These are phyloP conservation scores for Suillus discolor DNA, from an alignment of 768 basidiomycete genomes.

Conservation along the genomic window DNA sequence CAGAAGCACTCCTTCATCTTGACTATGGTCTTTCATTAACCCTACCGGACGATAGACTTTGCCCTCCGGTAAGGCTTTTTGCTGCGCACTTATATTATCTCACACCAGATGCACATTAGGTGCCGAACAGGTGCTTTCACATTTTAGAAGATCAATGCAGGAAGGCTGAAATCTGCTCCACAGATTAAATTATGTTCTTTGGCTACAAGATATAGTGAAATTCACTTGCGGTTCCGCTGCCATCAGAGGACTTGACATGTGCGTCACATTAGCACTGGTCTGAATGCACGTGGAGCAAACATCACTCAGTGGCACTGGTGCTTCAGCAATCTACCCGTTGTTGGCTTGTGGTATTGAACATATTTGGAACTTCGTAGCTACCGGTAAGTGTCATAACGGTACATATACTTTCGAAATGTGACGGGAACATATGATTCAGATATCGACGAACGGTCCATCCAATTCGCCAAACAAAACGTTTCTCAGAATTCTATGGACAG, in stretches of 20 bases:
- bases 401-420: neutral
- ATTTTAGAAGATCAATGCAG: neutral
- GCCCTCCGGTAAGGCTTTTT: slow-evolving; percentile 71
- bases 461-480: slow-evolving; percentile 60
- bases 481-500: slow-evolving; percentile 52
- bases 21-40: slow-evolving; percentile 70
- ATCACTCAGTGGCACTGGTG: slow-evolving; percentile 79
- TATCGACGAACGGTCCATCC: slow-evolving; percentile 64
- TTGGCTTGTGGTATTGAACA: slow-evolving; percentile 58
- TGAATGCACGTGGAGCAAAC: neutral
- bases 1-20: slow-evolving; percentile 71
- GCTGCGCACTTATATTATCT: neutral
- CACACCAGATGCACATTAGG: slow-evolving; percentile 38
- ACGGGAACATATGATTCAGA: slow-evolving; percentile 45
- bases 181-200: slow-evolving; percentile 86
- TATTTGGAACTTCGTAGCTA: slow-evolving; percentile 64
- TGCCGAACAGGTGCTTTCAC: slow-evolving; percentile 65
- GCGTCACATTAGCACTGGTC: slow-evolving; percentile 22
- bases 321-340: slow-evolving; percentile 88
- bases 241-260: slow-evolving; percentile 78
- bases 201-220: slow-evolving; percentile 73
- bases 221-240: slow-evolving; percentile 20
- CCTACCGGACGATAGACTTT: slow-evolving; percentile 73
- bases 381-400: slow-evolving; percentile 47
- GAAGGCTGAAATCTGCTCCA: neutral